Base-by-base conservation (phyloP, 495 filamentous ascomycete genomes). In the Hamigera avellanea region DNA sequence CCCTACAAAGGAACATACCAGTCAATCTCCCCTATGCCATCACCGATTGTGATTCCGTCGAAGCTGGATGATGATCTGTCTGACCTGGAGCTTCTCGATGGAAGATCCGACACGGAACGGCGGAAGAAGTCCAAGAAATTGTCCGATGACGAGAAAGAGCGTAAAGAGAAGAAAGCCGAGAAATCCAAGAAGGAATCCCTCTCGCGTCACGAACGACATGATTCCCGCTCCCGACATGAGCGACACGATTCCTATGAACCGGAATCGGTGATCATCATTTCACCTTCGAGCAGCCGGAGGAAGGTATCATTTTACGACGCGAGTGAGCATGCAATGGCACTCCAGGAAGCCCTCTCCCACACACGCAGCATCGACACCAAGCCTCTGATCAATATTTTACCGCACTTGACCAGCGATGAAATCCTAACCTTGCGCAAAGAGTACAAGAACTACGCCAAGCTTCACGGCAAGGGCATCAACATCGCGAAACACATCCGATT, bases 1-100 rank as follows among this genome's bases (percentile, higher is more conserved):
- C 81, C 91, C 1, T 98, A 98, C 59, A 79, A 78, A 40, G 91
- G 91, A 6, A 94, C 87, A 1, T 98, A 93, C 51, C 91, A 98
- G 57, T 83, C 82, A 35, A 85, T 95, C 46, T 93, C 88, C 1
- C 89, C 91, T 1, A 91, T 94, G 85, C 88, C 88, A 0, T 86
- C 83, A 1, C 83, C 89, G 0, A 62, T 80, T 28, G 54, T 69
- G 33, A 53, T 64, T 14, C 57, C 66, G 0, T 46, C 56, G 6
- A 50, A 42, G 8, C 50, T 49, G n/a, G 64, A 71, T 18, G 66
- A 67, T 5, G 67, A 70, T 17, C 54, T 73, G 16, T 72, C 68
- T 1, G 69, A 73, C 40, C 26, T 72, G 2, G 67, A 71, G 21
- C 54, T 50, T 2, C 50, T 70, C 18, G 61, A 62, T 9, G 53